phyloP scores from a whole-genome alignment of 148 eudicot genomes.

The Salicornia ramosissima region DNA sequence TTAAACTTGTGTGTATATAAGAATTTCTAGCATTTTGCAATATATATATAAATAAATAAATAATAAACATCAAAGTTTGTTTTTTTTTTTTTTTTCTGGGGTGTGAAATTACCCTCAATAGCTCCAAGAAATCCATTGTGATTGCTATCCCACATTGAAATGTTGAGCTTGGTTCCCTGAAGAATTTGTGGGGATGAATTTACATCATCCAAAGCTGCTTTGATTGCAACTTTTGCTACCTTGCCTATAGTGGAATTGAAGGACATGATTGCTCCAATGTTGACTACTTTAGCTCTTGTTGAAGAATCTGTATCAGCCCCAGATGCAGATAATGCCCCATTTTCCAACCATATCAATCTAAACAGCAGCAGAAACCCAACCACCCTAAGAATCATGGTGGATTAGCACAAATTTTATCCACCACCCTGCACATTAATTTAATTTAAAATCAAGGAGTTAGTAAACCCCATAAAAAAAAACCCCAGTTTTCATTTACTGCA shows the following conservation, averaged over 20 bases:
- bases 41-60: no score
- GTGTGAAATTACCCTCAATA: no score
- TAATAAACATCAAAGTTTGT: no score
- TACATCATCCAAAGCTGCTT: constrained; percentile 66
- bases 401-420: background rate
- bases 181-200: constrained; percentile 51
- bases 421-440: no score
- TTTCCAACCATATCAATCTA: background rate
- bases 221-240: constrained; percentile 56
- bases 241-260: constrained; percentile 49
- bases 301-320: constrained; percentile 28
- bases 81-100: no score
- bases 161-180: constrained; percentile 44
- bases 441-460: no score
- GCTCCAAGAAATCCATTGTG: constrained; percentile 52
- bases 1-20: no score
- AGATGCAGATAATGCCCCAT: constrained; percentile 20
- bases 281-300: constrained; percentile 40
- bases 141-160: constrained; percentile 44
- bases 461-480: no score
- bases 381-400: constrained; percentile 18
- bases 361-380: constrained; percentile 11
- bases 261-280: constrained; percentile 51
- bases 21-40: no score
- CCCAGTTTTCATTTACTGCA: no score